A percentile compares a stretch with the other conserved stretches of the same genome.
Conservation (phyloP, 371 early-diverging fungal species). For the Thermomucor indicae-seudaticae region DNA sequence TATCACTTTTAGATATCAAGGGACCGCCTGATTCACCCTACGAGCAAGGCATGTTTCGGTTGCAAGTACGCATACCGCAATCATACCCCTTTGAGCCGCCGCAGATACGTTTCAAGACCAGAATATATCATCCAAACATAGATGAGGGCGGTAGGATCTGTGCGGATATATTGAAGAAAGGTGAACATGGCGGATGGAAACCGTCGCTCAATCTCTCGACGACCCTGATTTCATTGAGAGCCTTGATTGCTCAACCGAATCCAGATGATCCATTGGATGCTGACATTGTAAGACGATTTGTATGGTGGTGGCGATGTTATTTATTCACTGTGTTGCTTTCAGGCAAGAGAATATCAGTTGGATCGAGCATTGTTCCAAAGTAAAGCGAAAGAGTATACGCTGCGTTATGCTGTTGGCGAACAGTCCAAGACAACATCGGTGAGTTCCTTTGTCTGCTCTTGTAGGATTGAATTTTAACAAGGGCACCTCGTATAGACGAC, state of each 20-base stretch:
- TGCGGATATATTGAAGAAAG: conserved; percentile 49
- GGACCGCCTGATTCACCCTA: conserved; percentile 56
- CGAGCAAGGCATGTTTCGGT: conserved; percentile 42
- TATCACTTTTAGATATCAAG: conserved; percentile 26
- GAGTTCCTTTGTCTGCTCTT: too few species aligned
- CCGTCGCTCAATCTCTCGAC: conserved; percentile 46
- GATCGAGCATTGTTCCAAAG: conserved; percentile 25
- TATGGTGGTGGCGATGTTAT: background rate
- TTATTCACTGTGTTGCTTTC: background rate
- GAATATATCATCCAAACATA: conserved; percentile 53
- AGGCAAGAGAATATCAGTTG: conserved; percentile 44
- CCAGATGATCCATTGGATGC: conserved; percentile 56
- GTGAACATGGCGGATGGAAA: conserved; percentile 43
- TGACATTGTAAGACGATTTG: conserved; percentile 35
- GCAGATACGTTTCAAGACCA: conserved; percentile 45
- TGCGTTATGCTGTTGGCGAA: conserved; percentile 24
- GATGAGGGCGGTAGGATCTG: conserved; percentile 53
- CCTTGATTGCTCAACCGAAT: conserved; percentile 48
- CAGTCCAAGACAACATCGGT: background rate
- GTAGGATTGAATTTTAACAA: too few species aligned
- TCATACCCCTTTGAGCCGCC: conserved; percentile 52
- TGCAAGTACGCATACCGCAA: conserved; percentile 38
- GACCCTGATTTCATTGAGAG: conserved; percentile 30
- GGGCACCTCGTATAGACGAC: too few species aligned
- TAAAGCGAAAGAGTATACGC: conserved; percentile 37